phyloP scores from a whole-genome alignment of 768 basidiomycete genomes.

The Lentinula detonsa region DNA sequence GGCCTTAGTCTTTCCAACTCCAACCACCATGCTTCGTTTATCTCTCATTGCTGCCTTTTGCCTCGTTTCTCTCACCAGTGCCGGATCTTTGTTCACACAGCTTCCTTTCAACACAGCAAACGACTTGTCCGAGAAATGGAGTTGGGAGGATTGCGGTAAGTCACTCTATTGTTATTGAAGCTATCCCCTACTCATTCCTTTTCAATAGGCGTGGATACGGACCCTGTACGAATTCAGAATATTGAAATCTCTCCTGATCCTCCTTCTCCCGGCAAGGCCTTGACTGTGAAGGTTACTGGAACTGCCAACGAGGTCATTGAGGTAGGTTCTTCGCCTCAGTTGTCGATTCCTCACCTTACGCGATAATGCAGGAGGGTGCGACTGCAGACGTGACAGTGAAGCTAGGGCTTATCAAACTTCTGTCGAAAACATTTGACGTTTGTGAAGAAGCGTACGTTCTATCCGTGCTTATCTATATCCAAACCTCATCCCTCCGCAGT shows the following conservation, averaged over 20 bases:
- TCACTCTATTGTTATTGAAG: constrained; percentile 7
- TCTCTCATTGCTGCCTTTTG: constrained; percentile 16
- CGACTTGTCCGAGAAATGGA: constrained; percentile 47
- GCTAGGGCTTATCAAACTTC: constrained; percentile 87
- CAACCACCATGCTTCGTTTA: constrained; percentile 18
- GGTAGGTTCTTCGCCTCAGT: constrained; percentile 33
- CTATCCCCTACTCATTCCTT: constrained; percentile 6
- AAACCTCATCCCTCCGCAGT: constrained; percentile 30
- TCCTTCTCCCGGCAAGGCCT: constrained; percentile 77
- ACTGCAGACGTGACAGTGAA: constrained; percentile 89
- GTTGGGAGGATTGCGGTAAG: constrained; percentile 72
- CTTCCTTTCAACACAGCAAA: constrained; percentile 19
- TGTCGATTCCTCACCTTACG: not conserved
- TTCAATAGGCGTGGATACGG: constrained; percentile 33
- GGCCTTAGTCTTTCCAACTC: constrained; percentile 6
- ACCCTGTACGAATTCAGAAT: constrained; percentile 60
- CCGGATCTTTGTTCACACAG: constrained; percentile 16
- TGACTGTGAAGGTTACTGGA: constrained; percentile 81
- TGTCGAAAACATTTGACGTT: constrained; percentile 78
- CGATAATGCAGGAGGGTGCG: constrained; percentile 68
- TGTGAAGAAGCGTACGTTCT: constrained; percentile 88
- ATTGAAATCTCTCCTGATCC: constrained; percentile 81
- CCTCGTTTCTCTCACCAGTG: constrained; percentile 10
- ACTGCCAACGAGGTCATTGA: constrained; percentile 52
- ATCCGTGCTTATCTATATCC: not conserved